A percentile compares a stretch with the other conserved stretches of the same genome.
These are phyloP conservation scores for Sporothrix schenckii DNA, from an alignment of 2,329 filamentous ascomycete species.

Conservation along the genomic window DNA sequence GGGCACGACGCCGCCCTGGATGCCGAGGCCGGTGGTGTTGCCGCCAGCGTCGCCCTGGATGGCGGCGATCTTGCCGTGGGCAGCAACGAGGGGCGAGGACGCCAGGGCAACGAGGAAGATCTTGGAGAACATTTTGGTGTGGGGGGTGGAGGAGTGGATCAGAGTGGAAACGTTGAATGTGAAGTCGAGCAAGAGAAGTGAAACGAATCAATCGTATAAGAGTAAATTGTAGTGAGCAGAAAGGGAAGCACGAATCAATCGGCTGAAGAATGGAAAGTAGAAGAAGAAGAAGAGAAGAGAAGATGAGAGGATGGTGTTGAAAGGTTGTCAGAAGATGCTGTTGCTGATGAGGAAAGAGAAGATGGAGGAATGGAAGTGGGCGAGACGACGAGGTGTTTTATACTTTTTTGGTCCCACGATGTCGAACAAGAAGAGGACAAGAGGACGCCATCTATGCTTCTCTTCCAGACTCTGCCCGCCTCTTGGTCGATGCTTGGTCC, in stretches of 20 bases:
- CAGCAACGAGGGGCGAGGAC: slow-evolving; percentile 40
- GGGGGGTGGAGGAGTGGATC: background rate
- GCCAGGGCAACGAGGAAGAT: slow-evolving; percentile 40
- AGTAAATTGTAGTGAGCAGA: background rate
- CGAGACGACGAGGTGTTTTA: slow-evolving; percentile 3
- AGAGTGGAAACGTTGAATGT: background rate
- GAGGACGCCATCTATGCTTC: background rate
- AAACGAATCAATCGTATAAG: slow-evolving; percentile 33
- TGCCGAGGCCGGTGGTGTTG: slow-evolving; percentile 50
- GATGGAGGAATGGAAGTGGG: background rate
- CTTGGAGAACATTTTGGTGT: slow-evolving; percentile 40
- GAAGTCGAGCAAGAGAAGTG: background rate
- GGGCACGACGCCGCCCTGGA: slow-evolving; percentile 48
- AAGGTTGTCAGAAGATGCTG: slow-evolving; percentile 16
- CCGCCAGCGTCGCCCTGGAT: slow-evolving; percentile 46
- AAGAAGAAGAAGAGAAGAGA: slow-evolving; percentile 21
- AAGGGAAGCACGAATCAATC: slow-evolving; percentile 31
- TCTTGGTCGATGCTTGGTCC: background rate
- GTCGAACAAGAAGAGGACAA: background rate
- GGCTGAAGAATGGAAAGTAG: slow-evolving; percentile 22
- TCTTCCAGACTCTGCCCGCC: background rate
- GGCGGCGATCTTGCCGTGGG: slow-evolving; percentile 43
- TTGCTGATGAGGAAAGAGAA: slow-evolving; percentile 17
- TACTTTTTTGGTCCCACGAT: slow-evolving; percentile 7
- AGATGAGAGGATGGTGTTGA: background rate